Evolutionary conservation across 2,329 filamentous ascomycete species (phyloP), one percentile per base, ranked within the genome.

Genomic region (Cytospora leucostoma): DNA sequence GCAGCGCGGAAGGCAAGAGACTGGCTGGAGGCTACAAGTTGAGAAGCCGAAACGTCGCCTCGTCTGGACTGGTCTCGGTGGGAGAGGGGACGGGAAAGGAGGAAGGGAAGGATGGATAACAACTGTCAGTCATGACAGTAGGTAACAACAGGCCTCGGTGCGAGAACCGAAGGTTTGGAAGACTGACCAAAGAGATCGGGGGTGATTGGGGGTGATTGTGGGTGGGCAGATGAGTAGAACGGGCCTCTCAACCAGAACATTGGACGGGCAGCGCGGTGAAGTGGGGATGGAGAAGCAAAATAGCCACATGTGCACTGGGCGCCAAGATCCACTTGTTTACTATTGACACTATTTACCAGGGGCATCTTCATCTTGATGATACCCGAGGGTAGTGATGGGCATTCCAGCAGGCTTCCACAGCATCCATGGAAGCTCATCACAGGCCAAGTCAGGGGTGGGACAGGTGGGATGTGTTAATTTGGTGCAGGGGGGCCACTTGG

Each of bases 41-140:
- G 51, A 58, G 56, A 47, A 47, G 40, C 56, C 56, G 40, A 38
- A 51, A 53, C 40, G 59, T 40, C 40, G 59, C 34, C 59, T 61
- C 40, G 44, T 34, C 56, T 60, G 54, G 55, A 59, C 54, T 59
- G 54, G 61, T 58, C 61, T 61, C 53, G 47, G 33, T 65, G 51
- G 38, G 51, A 34, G 50, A 35, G 33, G 50, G 37, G 56, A 34
- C 35, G 50, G 35, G 40, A 38, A 44, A 38, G 7, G 21, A 55
- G 34, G 11, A 56, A 44, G n/a, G 49, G 35, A 55, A 33, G 51
- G 44, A 47, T 49, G 59, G 44, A n/a, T 40, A 59, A n/a, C 34
- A 40, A 53, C 55, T 34, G 44, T 19, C n/a, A 8, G 38, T 17
- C 27, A 27, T 33, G 19, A 54, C n/a, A 15, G 52, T 50, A 35